A percentile compares a stretch with the other conserved stretches of the same genome.
Evolutionary conservation across 805 yeast genomes (phyloP).

Genomic region (Wickerhamiella musiphila): DNA sequence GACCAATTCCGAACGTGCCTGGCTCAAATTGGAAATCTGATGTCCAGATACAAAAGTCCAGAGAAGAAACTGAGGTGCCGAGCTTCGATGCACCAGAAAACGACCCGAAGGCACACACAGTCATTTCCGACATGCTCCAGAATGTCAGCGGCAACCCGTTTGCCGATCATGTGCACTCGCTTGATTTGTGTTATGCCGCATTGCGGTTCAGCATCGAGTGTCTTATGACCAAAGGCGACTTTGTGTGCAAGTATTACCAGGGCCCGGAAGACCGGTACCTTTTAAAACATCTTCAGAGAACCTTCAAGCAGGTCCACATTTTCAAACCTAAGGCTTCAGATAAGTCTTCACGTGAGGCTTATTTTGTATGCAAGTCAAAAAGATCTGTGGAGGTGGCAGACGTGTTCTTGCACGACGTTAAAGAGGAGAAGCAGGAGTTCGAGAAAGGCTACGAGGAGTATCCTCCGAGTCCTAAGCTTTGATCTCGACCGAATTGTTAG

Average conservation of each 20-base stretch:
- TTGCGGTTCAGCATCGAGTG: constrained; percentile 54
- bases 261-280: constrained; percentile 61
- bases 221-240: constrained; percentile 50
- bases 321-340: constrained; percentile 75
- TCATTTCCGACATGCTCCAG: no score
- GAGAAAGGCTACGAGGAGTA: constrained; percentile 14
- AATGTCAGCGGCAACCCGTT: no score
- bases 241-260: constrained; percentile 70
- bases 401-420: constrained; percentile 3
- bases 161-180: no score
- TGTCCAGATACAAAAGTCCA: no score
- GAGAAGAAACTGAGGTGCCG: no score
- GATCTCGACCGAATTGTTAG: no score
- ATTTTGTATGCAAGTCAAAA: constrained; percentile 51
- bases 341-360: constrained; percentile 63
- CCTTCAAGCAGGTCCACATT: constrained; percentile 46
- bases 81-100: no score
- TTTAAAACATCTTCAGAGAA: constrained; percentile 37
- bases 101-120: no score
- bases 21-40: no score
- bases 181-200: constrained; percentile 85
- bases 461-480: no score
- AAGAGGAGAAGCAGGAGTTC: background rate
- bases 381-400: background rate
- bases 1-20: no score